These are phyloP conservation scores for Auxenochlorella pyrenoidosa DNA, from an alignment of 139 green algal species.

Conservation along the genomic window DNA sequence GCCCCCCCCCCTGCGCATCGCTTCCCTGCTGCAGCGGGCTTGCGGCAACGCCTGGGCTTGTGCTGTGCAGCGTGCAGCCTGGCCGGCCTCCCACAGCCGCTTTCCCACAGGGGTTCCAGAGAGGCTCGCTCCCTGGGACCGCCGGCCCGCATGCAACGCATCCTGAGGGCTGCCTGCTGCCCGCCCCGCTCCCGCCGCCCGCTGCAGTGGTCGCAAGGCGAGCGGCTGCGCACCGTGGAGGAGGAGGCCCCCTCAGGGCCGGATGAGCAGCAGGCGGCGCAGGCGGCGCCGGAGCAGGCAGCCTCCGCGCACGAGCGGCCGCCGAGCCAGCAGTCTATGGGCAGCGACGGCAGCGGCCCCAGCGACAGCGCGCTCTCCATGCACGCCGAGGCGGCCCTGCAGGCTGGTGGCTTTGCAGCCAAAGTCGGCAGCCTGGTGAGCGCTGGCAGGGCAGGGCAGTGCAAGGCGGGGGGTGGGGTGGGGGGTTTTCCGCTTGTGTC, in stretches of 20 bases:
- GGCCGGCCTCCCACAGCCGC: too few relatives aligned
- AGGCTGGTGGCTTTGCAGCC: neutral
- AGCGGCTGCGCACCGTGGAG: constrained; percentile 6
- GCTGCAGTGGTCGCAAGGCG: constrained; percentile 24
- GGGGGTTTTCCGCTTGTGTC: too few relatives aligned
- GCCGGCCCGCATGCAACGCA: too few relatives aligned
- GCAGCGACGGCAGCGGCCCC: constrained; percentile 13
- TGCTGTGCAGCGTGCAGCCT: too few relatives aligned
- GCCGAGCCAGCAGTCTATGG: neutral
- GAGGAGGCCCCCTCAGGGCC: neutral
- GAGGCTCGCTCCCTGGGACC: too few relatives aligned
- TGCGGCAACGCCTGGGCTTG: too few relatives aligned
- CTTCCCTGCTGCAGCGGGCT: too few relatives aligned
- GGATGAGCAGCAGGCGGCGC: neutral
- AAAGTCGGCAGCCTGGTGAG: neutral
- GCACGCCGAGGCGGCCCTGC: neutral
- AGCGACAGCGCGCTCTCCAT: neutral
- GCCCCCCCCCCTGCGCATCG: too few relatives aligned
- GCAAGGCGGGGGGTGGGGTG: too few relatives aligned
- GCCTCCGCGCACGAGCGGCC: neutral
- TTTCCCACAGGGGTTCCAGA: too few relatives aligned
- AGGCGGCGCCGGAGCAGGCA: neutral
- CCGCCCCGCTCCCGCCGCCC: neutral
- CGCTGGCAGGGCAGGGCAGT: neutral
- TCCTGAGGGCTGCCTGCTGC: neutral